phyloP scores from a whole-genome alignment of 2,329 filamentous ascomycete genomes.

The Hyphodiscus sp. region DNA sequence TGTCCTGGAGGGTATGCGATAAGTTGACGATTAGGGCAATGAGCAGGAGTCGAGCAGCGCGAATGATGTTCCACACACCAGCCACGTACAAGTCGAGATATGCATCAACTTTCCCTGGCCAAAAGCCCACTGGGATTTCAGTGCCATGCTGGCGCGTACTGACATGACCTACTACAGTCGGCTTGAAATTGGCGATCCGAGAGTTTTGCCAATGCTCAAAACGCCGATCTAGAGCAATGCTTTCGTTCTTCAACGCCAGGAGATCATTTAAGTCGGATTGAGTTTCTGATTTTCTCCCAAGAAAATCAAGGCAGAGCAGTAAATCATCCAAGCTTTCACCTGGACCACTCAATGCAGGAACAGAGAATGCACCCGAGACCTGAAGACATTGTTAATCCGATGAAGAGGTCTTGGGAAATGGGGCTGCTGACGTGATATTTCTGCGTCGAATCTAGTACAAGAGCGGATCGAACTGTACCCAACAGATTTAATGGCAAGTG shows the following conservation, averaged over 20 bases:
- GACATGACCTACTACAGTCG: constrained; percentile 8
- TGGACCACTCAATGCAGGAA: background rate
- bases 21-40: constrained; percentile 41
- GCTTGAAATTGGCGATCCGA: constrained; percentile 11
- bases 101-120: constrained; percentile 49
- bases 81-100: constrained; percentile 52
- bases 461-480: background rate
- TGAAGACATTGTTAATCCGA: background rate
- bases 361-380: constrained; percentile 4
- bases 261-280: too few relatives aligned
- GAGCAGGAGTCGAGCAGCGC: constrained; percentile 45
- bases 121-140: constrained; percentile 39
- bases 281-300: constrained; percentile 3
- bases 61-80: constrained; percentile 48
- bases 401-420: too few relatives aligned
- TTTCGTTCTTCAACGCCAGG: too few relatives aligned
- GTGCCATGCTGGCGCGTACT: background rate
- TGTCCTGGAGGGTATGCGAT: constrained; percentile 1
- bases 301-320: background rate
- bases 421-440: too few relatives aligned
- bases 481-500: constrained; percentile 8
- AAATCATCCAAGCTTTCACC: constrained; percentile 4
- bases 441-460: too few relatives aligned
- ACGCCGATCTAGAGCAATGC: background rate
- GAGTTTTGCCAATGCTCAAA: constrained; percentile 14